A percentile compares a stretch with the other conserved stretches of the same genome.
Evolutionary conservation across 2,329 filamentous ascomycete species (phyloP).

Genomic region (Tolypocladium guangdongense): DNA sequence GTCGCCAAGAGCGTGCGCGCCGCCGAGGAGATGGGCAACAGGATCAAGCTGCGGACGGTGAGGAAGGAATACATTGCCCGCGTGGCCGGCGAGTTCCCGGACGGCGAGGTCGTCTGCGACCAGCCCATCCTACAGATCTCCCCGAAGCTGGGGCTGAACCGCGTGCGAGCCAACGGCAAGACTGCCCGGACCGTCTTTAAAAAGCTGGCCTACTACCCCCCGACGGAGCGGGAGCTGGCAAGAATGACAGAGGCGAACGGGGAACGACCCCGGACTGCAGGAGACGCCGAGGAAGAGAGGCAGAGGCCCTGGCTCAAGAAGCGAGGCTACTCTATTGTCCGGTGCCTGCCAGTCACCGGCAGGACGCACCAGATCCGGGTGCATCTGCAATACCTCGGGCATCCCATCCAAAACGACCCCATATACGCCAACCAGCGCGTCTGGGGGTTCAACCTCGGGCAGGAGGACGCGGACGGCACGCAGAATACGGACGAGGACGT

Average conservation of each 20-base stretch:
- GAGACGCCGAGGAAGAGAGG: constrained; percentile 8
- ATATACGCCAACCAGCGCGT: constrained; percentile 94
- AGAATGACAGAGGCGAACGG: constrained; percentile 2
- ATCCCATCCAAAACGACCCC: constrained; percentile 94
- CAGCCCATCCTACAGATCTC: constrained; percentile 91
- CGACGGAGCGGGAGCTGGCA: constrained; percentile 17
- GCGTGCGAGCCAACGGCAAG: constrained; percentile 89
- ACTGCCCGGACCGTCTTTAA: constrained; percentile 85
- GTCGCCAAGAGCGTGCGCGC: constrained; percentile 77
- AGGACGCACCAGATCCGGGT: constrained; percentile 92
- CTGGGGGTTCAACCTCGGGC: constrained; percentile 73
- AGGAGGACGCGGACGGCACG: constrained; percentile 50
- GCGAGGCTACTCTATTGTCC: constrained; percentile 85
- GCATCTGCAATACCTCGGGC: constrained; percentile 85
- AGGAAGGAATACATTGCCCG: constrained; percentile 92
- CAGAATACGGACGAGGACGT: constrained; percentile 79
- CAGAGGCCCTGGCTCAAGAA: constrained; percentile 36
- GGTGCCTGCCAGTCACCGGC: constrained; percentile 86
- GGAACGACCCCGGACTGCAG: constrained; percentile 11
- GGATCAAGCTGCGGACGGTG: constrained; percentile 72
- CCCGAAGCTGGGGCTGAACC: constrained; percentile 86
- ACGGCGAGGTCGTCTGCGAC: constrained; percentile 83
- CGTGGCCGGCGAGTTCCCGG: constrained; percentile 83
- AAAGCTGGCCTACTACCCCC: constrained; percentile 81
- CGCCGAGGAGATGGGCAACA: constrained; percentile 63